Conservation (phyloP, 2,329 filamentous ascomycete genomes). For the Colletotrichum tamarilloi region DNA sequence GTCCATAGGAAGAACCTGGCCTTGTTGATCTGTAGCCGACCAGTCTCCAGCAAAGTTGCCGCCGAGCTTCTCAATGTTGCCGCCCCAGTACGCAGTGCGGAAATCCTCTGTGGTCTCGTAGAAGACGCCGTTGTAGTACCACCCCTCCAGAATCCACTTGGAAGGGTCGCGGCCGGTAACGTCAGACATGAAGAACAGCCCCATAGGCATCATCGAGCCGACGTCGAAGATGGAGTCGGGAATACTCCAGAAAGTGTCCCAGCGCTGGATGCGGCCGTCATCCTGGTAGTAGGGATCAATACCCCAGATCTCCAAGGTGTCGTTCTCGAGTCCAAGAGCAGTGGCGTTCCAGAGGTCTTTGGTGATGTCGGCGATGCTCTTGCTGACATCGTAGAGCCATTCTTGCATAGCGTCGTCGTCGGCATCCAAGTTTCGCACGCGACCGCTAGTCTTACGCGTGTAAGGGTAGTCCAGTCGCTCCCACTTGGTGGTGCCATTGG, state of each 20-base stretch:
- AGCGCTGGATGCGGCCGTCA: constrained; percentile 54
- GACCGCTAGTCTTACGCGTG: constrained; percentile 50
- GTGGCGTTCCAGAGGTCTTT: constrained; percentile 56
- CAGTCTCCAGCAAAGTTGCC: constrained; percentile 60
- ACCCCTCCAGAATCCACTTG: constrained; percentile 62
- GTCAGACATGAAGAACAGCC: constrained; percentile 56
- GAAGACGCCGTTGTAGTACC: constrained; percentile 65
- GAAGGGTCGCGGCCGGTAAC: constrained; percentile 61
- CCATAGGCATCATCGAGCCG: constrained; percentile 56
- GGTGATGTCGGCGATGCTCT: constrained; percentile 50
- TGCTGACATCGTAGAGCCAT: constrained; percentile 50
- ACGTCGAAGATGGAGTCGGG: constrained; percentile 53
- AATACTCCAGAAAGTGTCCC: constrained; percentile 58
- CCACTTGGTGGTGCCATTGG: constrained; percentile 49
- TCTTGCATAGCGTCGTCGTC: constrained; percentile 43
- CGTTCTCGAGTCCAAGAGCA: constrained; percentile 49
- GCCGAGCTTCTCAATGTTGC: constrained; percentile 57
- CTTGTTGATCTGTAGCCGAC: constrained; percentile 54
- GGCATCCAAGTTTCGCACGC: constrained; percentile 52
- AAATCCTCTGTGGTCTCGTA: constrained; percentile 62
- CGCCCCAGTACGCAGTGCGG: constrained; percentile 53
- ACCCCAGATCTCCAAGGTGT: constrained; percentile 53
- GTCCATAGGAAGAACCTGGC: constrained; percentile 48
- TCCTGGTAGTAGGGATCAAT: constrained; percentile 56
- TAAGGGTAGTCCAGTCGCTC: constrained; percentile 55